Percentiles rank a stretch among this genome's conserved stretches.
Evolutionary conservation across 768 basidiomycete species (phyloP).

Genomic region (Bullera alba): DNA sequence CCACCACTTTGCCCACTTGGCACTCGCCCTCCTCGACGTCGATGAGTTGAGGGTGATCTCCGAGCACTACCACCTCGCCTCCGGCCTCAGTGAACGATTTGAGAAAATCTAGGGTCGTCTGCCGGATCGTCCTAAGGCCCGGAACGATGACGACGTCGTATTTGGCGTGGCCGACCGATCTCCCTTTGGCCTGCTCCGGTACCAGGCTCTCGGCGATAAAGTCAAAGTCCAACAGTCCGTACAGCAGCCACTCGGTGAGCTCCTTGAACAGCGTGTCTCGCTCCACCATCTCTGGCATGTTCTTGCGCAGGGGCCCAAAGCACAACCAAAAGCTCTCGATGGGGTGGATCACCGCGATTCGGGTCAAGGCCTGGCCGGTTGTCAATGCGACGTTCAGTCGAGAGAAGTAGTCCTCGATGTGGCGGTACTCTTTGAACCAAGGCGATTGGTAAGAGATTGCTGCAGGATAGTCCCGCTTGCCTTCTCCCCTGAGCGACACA

Average conservation of each 20-base stretch:
- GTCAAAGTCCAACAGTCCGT: conserved; percentile 29
- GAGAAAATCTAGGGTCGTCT: conserved; percentile 18
- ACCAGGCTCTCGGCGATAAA: conserved; percentile 34
- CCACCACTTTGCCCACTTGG: too few species aligned
- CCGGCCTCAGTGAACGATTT: conserved; percentile 17
- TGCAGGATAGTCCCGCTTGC: conserved; percentile 33
- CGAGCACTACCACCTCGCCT: conserved; percentile 26
- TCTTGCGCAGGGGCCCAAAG: conserved; percentile 24
- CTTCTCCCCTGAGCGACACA: conserved; percentile 28
- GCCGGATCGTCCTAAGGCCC: conserved; percentile 26
- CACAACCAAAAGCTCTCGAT: conserved; percentile 33
- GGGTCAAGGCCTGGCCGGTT: conserved; percentile 19
- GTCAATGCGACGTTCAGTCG: conserved; percentile 25
- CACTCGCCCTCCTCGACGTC: too few species aligned
- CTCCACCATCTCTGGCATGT: conserved; percentile 14
- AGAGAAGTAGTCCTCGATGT: conserved; percentile 32
- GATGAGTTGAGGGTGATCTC: conserved; percentile 15
- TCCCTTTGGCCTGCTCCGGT: conserved; percentile 8
- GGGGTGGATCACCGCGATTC: conserved; percentile 36
- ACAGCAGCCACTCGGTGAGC: conserved; percentile 30
- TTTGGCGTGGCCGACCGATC: conserved; percentile 19
- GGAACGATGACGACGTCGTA: conserved; percentile 32
- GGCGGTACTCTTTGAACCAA: conserved; percentile 28
- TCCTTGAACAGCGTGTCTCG: conserved; percentile 22
- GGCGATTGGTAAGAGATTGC: conserved; percentile 32